Percentiles rank a stretch among this genome's conserved stretches.
These are phyloP conservation scores for Ustilaginoidea virens DNA, from an alignment of 2,329 filamentous ascomycete species.

Conservation along the genomic window DNA sequence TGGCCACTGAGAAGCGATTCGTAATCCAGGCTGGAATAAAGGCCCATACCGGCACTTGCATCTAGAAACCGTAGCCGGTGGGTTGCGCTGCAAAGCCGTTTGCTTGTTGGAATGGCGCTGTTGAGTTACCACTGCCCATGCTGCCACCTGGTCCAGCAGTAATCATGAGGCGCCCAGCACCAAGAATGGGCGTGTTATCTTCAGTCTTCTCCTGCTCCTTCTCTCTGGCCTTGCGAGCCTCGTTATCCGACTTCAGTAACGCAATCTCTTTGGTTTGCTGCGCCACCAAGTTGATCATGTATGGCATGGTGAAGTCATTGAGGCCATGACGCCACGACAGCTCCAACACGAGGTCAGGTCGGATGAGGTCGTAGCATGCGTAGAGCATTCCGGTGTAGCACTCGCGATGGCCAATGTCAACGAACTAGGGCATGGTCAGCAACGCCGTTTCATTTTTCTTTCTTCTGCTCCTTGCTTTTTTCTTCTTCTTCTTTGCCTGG, in stretches of 20 bases:
- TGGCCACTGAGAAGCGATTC: background rate
- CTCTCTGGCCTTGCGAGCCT: slow-evolving; percentile 73
- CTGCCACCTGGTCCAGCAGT: slow-evolving; percentile 67
- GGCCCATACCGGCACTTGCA: slow-evolving; percentile 15
- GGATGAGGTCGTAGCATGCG: slow-evolving; percentile 93
- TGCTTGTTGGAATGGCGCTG: slow-evolving; percentile 55
- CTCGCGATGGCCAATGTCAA: slow-evolving; percentile 96
- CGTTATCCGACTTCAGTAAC: slow-evolving; percentile 83
- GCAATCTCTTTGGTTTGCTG: slow-evolving; percentile 83
- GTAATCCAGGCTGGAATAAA: slow-evolving; percentile 7
- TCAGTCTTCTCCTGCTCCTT: slow-evolving; percentile 65
- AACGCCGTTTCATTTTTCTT: background rate
- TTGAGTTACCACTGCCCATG: slow-evolving; percentile 31
- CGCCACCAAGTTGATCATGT: slow-evolving; percentile 96
- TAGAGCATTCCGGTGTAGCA: slow-evolving; percentile 99
- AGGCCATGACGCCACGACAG: slow-evolving; percentile 94
- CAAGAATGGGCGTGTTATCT: slow-evolving; percentile 85
- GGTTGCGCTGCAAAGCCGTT: slow-evolving; percentile 85
- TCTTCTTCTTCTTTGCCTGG: too few relatives aligned
- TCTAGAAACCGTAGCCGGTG: slow-evolving; percentile 58
- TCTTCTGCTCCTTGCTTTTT: too few relatives aligned
- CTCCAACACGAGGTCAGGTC: slow-evolving; percentile 83
- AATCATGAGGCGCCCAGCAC: slow-evolving; percentile 80
- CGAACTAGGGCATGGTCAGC: slow-evolving; percentile 50
- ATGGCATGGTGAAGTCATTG: slow-evolving; percentile 96